Evolutionary conservation across 2,329 filamentous ascomycete genomes (phyloP).

Genomic region (Ophiostoma populinum): DNA sequence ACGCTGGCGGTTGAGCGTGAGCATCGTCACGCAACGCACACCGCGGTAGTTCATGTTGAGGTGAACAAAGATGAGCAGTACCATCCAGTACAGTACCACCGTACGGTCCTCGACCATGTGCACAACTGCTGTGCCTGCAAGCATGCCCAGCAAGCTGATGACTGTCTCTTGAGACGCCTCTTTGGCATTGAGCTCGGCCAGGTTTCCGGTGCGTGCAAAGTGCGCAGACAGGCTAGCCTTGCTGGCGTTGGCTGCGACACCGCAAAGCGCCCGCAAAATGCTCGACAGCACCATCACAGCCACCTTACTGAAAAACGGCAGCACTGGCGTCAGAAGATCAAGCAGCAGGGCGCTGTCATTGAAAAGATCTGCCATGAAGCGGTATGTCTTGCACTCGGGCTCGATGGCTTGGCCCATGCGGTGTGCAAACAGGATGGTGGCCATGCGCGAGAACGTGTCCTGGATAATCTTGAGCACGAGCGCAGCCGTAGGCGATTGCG

Average conservation of each 20-base stretch:
- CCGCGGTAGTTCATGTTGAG: conserved; percentile 74
- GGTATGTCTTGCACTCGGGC: conserved; percentile 80
- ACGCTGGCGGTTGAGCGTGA: conserved; percentile 69
- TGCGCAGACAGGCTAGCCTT: conserved; percentile 86
- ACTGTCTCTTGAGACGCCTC: conserved; percentile 93
- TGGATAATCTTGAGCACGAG: conserved; percentile 71
- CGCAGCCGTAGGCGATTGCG: conserved; percentile 62
- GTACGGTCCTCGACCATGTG: conserved; percentile 51
- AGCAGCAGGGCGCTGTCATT: conserved; percentile 76
- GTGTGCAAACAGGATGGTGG: conserved; percentile 76
- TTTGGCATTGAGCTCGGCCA: conserved; percentile 87
- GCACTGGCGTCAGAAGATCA: conserved; percentile 63
- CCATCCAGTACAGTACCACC: conserved; percentile 58
- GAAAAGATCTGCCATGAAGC: conserved; percentile 72
- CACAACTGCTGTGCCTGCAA: conserved; percentile 68
- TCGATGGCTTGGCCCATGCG: conserved; percentile 67
- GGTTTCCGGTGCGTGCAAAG: conserved; percentile 72
- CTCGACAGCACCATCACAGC: conserved; percentile 31
- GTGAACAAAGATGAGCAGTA: conserved; percentile 57
- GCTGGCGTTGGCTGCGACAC: conserved; percentile 74
- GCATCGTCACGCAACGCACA: conserved; percentile 70
- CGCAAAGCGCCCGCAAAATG: conserved; percentile 50
- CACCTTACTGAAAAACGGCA: conserved; percentile 38
- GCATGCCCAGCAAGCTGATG: conserved; percentile 74
- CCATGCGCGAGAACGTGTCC: conserved; percentile 62